Evolutionary conservation across 768 basidiomycete genomes (phyloP), one percentile per base, ranked within the genome.

Genomic region (Tubosaeta sp.): DNA sequence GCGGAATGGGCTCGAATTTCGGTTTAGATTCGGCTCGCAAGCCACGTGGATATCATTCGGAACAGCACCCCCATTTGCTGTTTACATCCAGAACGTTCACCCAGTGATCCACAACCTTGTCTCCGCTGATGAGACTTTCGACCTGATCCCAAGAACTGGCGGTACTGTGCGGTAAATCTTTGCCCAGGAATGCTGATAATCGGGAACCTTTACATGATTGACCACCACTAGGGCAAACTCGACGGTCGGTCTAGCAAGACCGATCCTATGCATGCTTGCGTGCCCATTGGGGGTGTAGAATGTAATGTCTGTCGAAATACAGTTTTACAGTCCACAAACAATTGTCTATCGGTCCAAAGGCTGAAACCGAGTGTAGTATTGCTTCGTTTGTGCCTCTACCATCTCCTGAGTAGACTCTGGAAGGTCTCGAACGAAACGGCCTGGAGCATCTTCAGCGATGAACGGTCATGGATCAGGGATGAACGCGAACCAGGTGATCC

Each of bases 331-430:
- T 51, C 8, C 25, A 27, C 25, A 45, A 43, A 32, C 31, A 38
- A 24, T 34, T 21, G 1, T 24, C 65, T 52, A 69, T 51, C 68
- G 71, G 32, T 81, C 79, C 44, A 76, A 54, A 2, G 87, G 77
- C 60, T 87, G 84, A 67, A 95, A 97, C 2, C 87, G 82, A 10
- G 82, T 82, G 67, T 95, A 95, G 60, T 84, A 87, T 36, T 83
- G 80, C 62, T 95, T 95, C 2, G 92, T 92, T 54, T 81, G 78
- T 1, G 84, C 79, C 66, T 97, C 94, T 0, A 93, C 82, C 57
- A 87, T 81, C 61, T 98, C 95, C 66, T 95, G 93, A 16, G 90
- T 94, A 14, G 93, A 91, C 68, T 97, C 95, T 0, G 94, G 90
- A 9, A 96, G 79, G 60, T 93, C 89, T 64, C 86, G 84, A 2